Evolutionary conservation across 2,329 filamentous ascomycete species (phyloP), one percentile per base, ranked within the genome.

Genomic region (Ascochyta koolunga): DNA sequence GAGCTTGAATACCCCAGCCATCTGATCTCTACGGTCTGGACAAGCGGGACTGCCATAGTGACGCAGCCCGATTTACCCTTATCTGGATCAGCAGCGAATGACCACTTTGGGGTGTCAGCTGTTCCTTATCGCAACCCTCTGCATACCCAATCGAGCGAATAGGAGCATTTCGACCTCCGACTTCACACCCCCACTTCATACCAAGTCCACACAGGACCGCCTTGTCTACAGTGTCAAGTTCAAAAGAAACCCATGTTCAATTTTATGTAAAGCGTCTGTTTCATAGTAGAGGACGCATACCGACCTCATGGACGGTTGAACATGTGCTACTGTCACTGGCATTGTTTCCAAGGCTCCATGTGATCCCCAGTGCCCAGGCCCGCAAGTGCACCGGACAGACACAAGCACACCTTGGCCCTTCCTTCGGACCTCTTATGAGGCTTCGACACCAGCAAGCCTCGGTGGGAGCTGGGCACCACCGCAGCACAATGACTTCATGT

Each of bases 71-170:
- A 9, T 22, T 35, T 27, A 55, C 41, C 53, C 70, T 71, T 71
- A 74, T 73, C 70, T 67, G 54, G 69, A 74, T 74, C 69, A 61
- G 64, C 69, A 55, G 47, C 49, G 40, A n/a, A 47, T 48, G 59
- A 38, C 64, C 62, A 41, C 27, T 63, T 65, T 46, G 10, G 58
- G 63, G 27, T 29, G 36, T 44, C 47, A 52, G 60, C 66, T 65
- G 67, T 67, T 64, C 59, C 55, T 59, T 54, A 55, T 59, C 54
- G 42, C 54, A 44, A 32, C 35, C 35, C 11, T 58, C 47, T 58
- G 61, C 58, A 54, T 38, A 54, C 37, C 38, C 27, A 42, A 62
- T 57, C 54, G 49, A 61, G 42, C 50, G 50, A 60, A 61, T 56
- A 33, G 51, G 44, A 51, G 38, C 24, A 38, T 50, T 46, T 39